Base-by-base conservation (phyloP, 108 stramenopile species). In the Asterionellopsis glacialis region DNA sequence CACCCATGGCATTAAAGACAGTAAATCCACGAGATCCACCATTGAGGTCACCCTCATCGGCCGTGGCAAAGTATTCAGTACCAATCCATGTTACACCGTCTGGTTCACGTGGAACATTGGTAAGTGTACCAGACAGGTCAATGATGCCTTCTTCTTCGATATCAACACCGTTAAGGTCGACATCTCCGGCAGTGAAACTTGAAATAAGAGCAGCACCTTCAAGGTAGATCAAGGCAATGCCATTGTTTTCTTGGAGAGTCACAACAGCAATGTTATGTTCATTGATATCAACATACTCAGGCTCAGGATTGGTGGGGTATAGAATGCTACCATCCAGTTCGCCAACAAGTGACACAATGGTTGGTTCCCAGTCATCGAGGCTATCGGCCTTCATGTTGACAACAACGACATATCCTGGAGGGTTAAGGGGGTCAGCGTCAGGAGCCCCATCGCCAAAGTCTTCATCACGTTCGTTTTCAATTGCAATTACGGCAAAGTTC, bases 241-340 rank as follows among this genome's bases (percentile, higher is more conserved):
- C 81, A 57, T 90, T 90, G 71, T 90, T 90, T 55, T 86, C 84
- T 68, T 86, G 88, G 11, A 90, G 70, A 39, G 84, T 79, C 19
- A 85, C 73, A 18, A 74, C 79, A 19, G 59, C 63, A 11, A 70
- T 58, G 52, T 90, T 86, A 45, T 80, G 69, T 0, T 64, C 48
- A 57, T 82, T 79, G 70, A 90, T 84, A 51, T 65, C 55, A 25
- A 84, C 80, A 59, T 61, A 84, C 56, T 84, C 88, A 12, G 88
- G 88, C 56, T 90, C 83, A 22, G 88, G 88, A 62, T 86, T 81
- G 11, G 64, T 51, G 9, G 80, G 81, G 56, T 42, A 69, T 12
- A 21, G 22, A 4, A 77, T 48, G n/a, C n/a, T n/a, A 23, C 74
- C 81, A 25, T 70, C 72, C n/a, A 83, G 24, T n/a, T n/a, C n/a